Base-by-base conservation (phyloP, 2,329 filamentous ascomycete species). In the Arthrobotrys iridis region DNA sequence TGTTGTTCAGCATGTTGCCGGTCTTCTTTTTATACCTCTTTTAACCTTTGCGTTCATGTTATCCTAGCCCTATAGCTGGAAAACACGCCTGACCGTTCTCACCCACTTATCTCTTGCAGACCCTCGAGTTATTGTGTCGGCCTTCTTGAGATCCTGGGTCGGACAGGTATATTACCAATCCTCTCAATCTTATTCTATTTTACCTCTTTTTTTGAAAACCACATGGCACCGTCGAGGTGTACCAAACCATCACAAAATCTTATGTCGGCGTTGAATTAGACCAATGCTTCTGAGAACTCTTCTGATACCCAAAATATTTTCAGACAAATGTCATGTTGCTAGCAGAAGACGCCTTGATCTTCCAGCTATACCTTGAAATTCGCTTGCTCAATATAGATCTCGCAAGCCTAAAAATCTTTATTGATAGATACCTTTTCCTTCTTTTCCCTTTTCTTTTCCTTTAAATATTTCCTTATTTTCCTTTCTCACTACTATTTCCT, bases 211-310 rank as follows among this genome's bases (percentile, higher is more conserved):
- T 52, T 52, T 52, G n/a, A 52, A 52, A 26, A 50, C 10, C 26
- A 35, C 28, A 50, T 6, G 1, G 3, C 50, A 55, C 28, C 50
- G 15, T 52, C 18, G 50, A 13, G 50, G 50, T 55, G 50, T 66
- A 15, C 26, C 46, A 33, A 45, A 52, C 43, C 28, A 41, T 60
- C 20, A 50, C 30, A 50, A 52, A 55, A 26, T 41, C 57, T 57
- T 50, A 75, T 48, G 57, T 68, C 63, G 71, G 71, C 71, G 71
- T 68, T 75, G 46, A 68, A 55, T 55, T 75, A 75, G 71, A 75
- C 64, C 35, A 55, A 35, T 52, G 63, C 63, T 75, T 75, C 40
- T 60, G 46, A 68, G 58, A 66, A 46, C 45, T 37, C 40, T 52
- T 58, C 50, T 55, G 50, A 71, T 71, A 71, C 66, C 66, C 66